Evolutionary conservation across 2,329 filamentous ascomycete species (phyloP).

Genomic region (Xylariales sp.): DNA sequence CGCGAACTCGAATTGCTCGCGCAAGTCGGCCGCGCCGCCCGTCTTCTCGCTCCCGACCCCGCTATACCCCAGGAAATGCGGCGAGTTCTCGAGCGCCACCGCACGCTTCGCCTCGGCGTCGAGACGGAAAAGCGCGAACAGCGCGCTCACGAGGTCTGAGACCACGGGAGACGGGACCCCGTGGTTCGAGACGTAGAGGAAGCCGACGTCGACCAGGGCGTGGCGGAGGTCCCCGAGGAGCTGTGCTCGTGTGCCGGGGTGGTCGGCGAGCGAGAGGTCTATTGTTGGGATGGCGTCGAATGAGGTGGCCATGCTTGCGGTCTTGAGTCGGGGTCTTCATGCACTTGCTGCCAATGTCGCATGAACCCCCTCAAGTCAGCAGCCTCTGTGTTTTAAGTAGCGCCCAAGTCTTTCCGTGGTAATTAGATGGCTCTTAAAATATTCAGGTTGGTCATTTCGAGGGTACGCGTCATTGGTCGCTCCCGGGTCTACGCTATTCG

Average conservation of each 20-base stretch:
- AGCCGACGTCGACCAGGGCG: conserved; percentile 63
- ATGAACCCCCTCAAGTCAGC: not conserved
- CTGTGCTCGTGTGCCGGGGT: conserved; percentile 49
- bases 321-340: not conserved
- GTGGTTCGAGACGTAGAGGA: conserved; percentile 65
- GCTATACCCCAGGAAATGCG: conserved; percentile 71
- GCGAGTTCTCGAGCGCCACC: conserved; percentile 62
- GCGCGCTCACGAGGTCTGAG: conserved; percentile 52
- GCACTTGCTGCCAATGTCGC: not conserved
- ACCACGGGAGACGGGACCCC: conserved; percentile 54
- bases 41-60: conserved; percentile 67
- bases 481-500: no score
- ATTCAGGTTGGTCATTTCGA: not conserved
- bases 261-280: conserved; percentile 58
- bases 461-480: not conserved
- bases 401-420: no score
- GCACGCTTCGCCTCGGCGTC: conserved; percentile 52
- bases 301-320: conserved; percentile 32
- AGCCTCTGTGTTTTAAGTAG: no score
- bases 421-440: not conserved
- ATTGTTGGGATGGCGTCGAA: conserved; percentile 61
- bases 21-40: conserved; percentile 60
- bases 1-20: conserved; percentile 71
- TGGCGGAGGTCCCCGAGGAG: conserved; percentile 58
- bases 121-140: conserved; percentile 60